Conservation (phyloP, 768 basidiomycete species). For the Pisolithus marmoratus region DNA sequence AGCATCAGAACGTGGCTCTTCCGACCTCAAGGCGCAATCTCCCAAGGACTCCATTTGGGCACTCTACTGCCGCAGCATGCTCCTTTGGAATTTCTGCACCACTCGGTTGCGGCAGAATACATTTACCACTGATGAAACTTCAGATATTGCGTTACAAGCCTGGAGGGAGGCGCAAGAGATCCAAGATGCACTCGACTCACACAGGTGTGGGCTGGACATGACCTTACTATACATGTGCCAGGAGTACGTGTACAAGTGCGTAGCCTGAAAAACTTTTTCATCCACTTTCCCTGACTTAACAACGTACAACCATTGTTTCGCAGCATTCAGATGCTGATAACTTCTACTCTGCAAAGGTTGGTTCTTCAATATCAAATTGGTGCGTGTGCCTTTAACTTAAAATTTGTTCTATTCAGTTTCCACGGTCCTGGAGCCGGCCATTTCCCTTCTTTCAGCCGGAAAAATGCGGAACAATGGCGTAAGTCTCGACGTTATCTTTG, state of each 20-base stretch:
- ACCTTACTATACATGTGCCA: conserved; percentile 59
- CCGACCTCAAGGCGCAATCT: conserved; percentile 41
- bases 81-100: conserved; percentile 68
- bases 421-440: conserved; percentile 44
- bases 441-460: conserved; percentile 57
- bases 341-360: conserved; percentile 60
- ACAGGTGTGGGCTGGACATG: conserved; percentile 67
- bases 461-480: conserved; percentile 79
- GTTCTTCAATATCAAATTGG: conserved; percentile 19
- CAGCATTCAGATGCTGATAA: conserved; percentile 61
- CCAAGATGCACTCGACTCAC: conserved; percentile 60
- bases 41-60: conserved; percentile 81
- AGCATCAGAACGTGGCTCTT: conserved; percentile 45
- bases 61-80: conserved; percentile 74
- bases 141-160: conserved; percentile 54
- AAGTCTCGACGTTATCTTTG: conserved; percentile 27
- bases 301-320: conserved; percentile 9
- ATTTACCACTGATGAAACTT: conserved; percentile 45
- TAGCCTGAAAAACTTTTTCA: conserved; percentile 12
- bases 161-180: conserved; percentile 64
- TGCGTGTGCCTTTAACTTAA: background rate
- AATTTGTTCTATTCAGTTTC: conserved; percentile 32
- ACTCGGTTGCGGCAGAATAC: conserved; percentile 42
- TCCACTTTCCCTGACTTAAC: conserved; percentile 5
- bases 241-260: conserved; percentile 74